phyloP scores from a whole-genome alignment of 139 green algal species.

The Gonium pectorale region DNA sequence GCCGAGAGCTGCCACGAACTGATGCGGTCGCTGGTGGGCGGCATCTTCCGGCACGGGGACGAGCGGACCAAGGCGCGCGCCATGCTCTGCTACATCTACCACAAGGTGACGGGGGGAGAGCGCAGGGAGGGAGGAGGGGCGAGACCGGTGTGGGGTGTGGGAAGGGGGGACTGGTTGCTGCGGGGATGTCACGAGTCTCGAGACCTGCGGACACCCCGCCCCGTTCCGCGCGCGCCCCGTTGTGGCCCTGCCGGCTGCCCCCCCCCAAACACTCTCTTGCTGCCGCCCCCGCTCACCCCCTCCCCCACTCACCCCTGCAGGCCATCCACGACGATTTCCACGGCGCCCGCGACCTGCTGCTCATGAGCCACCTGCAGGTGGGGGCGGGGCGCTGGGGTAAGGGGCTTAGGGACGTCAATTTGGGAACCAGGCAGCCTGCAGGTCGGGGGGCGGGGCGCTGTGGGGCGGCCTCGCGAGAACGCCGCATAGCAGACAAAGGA shows the following conservation, averaged over 20 bases:
- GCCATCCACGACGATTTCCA: constrained; percentile 94
- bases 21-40: constrained; percentile 73
- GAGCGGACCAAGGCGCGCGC: constrained; percentile 97
- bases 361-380: constrained; percentile 96
- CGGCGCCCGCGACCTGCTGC: constrained; percentile 91
- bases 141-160: background rate
- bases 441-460: too few relatives aligned
- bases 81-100: constrained; percentile 97
- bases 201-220: too few relatives aligned
- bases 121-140: background rate
- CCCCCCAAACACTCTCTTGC: too few relatives aligned
- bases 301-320: background rate
- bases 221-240: too few relatives aligned
- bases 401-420: too few relatives aligned
- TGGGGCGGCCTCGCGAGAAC: too few relatives aligned
- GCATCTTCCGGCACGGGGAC: constrained; percentile 93
- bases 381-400: too few relatives aligned
- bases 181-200: too few relatives aligned
- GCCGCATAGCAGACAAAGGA: too few relatives aligned
- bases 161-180: background rate
- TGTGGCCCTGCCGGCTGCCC: too few relatives aligned
- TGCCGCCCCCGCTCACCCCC: background rate
- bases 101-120: constrained; percentile 57
- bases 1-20: constrained; percentile 67
- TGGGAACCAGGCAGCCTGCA: too few relatives aligned